Conservation (phyloP, 768 basidiomycete species). For the Mrakia hoshinonis region DNA sequence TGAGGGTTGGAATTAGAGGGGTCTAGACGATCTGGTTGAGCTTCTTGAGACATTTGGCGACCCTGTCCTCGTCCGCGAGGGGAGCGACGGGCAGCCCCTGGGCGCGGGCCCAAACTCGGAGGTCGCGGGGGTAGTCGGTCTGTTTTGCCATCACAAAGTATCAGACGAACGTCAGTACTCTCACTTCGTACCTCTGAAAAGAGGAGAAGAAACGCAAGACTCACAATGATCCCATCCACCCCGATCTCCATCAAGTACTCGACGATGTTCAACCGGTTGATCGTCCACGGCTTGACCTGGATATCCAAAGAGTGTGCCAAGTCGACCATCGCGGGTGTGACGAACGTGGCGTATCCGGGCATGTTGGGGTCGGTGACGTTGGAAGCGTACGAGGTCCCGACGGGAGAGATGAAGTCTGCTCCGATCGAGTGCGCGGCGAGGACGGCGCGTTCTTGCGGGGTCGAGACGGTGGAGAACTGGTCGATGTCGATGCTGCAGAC, state of each 20-base stretch:
- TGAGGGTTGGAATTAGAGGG: too few relatives aligned
- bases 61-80: slow-evolving; percentile 52
- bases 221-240: slow-evolving; percentile 49
- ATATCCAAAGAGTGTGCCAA: slow-evolving; percentile 58
- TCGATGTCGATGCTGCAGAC: slow-evolving; percentile 48
- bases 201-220: background rate
- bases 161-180: background rate
- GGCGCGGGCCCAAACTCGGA: slow-evolving; percentile 54
- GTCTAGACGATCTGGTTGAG: slow-evolving; percentile 40
- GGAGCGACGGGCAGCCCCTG: slow-evolving; percentile 51
- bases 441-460: slow-evolving; percentile 53
- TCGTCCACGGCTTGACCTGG: slow-evolving; percentile 64
- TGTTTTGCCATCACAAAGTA: background rate
- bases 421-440: slow-evolving; percentile 59
- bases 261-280: slow-evolving; percentile 54
- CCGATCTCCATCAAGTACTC: slow-evolving; percentile 56
- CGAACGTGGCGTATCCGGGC: slow-evolving; percentile 51
- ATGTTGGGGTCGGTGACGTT: slow-evolving; percentile 44
- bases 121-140: slow-evolving; percentile 58
- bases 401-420: slow-evolving; percentile 60
- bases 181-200: background rate
- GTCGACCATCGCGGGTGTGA: slow-evolving; percentile 59
- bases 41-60: slow-evolving; percentile 55
- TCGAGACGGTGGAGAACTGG: slow-evolving; percentile 53
- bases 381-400: slow-evolving; percentile 45